Conservation (phyloP, 176 grass and related monocot genomes). For the Puya raimondii region DNA sequence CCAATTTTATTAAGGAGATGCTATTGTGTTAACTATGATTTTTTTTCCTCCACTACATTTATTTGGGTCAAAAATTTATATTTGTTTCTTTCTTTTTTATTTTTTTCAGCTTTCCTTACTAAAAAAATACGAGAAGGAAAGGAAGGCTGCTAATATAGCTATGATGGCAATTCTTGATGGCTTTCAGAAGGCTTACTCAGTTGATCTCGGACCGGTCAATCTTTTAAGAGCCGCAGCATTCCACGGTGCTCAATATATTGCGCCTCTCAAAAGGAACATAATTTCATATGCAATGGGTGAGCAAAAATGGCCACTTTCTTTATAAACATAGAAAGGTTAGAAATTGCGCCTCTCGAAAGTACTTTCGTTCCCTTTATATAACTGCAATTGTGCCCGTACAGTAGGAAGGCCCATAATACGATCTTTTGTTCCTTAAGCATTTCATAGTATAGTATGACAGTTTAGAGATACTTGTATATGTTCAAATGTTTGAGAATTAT, state of each 20-base stretch:
- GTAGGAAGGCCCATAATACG: too few species aligned
- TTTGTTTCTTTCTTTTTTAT: background rate
- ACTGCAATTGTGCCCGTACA: too few species aligned
- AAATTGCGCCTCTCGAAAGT: background rate
- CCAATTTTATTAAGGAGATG: background rate
- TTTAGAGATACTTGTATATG: too few species aligned
- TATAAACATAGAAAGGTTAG: conserved; percentile 8
- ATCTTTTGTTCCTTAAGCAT: too few species aligned
- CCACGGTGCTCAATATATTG: conserved; percentile 73
- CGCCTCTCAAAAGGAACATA: conserved; percentile 65
- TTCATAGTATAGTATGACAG: too few species aligned
- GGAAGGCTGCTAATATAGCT: conserved; percentile 58
- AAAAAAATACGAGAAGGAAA: conserved; percentile 59
- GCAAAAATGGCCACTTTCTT: conserved; percentile 45
- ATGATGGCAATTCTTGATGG: conserved; percentile 80
- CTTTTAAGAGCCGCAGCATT: conserved; percentile 64
- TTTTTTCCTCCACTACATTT: too few species aligned
- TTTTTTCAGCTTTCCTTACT: conserved; percentile 50
- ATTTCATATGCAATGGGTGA: conserved; percentile 89
- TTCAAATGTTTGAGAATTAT: too few species aligned
- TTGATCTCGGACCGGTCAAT: conserved; percentile 86
- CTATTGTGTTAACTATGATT: too few species aligned
- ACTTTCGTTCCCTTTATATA: too few species aligned
- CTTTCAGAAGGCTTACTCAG: conserved; percentile 79
- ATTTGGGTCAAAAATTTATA: background rate